Conservation (phyloP, 1,284 basidiomycete genomes). For the Limonomyces culmigenus region DNA sequence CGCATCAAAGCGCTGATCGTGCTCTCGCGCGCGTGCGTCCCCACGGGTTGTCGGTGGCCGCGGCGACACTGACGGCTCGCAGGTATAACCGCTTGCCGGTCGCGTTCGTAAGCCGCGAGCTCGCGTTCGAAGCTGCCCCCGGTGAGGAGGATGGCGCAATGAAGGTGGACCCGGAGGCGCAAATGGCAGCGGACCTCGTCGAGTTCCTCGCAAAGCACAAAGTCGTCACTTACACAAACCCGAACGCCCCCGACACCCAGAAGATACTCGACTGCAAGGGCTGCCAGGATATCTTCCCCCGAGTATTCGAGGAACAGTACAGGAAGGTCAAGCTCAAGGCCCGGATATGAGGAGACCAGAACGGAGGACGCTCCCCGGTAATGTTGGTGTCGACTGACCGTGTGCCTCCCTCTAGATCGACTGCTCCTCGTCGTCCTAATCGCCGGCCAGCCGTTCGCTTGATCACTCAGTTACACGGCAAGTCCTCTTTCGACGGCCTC, state of each 20-base stretch:
- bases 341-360: constrained; percentile 20
- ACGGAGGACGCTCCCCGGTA: too few relatives aligned
- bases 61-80: constrained; percentile 5
- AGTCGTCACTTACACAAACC: constrained; percentile 55
- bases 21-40: constrained; percentile 83
- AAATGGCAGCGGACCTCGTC: too few relatives aligned
- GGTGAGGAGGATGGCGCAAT: constrained; percentile 44
- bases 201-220: constrained; percentile 61
- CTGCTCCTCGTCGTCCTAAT: too few relatives aligned
- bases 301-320: constrained; percentile 58
- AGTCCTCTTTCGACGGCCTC: too few relatives aligned
- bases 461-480: too few relatives aligned
- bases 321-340: constrained; percentile 63
- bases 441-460: too few relatives aligned
- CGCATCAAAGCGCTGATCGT: constrained; percentile 74
- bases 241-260: constrained; percentile 35
- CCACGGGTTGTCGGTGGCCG: constrained; percentile 1
- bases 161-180: too few relatives aligned
- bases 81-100: constrained; percentile 77
- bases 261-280: constrained; percentile 56
- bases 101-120: constrained; percentile 60
- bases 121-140: constrained; percentile 63
- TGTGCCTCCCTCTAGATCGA: too few relatives aligned
- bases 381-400: too few relatives aligned
- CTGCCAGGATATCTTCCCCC: constrained; percentile 30